Evolutionary conservation across 1,139 yeast genomes (phyloP), one percentile per base, ranked within the genome.

Genomic region (Diutina ranongensis): DNA sequence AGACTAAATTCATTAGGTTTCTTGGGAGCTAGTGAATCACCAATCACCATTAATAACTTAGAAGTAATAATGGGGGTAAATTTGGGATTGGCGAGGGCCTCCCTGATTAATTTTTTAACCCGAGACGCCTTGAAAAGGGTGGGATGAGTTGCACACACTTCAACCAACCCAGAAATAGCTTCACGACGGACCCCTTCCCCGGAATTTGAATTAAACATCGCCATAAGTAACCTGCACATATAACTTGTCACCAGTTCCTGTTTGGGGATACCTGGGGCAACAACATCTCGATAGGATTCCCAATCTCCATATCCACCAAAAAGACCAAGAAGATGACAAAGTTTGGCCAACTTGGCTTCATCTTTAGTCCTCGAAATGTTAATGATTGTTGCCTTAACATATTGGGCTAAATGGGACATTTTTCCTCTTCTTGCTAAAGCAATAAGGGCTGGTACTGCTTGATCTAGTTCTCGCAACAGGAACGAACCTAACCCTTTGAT

Each of bases 171-270:
- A 4, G 22, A 13, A 9, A 35, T 22, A 3, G 40, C 15, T 3
- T 21, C 27, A 12, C 22, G 27, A 13, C 15, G 16, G 7, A 38
- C 42, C 3, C 12, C 21, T 4, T 22, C 31, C 20, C 2, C 10
- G n/a, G n/a, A 9, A 7, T 10, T 7, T 4, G 10, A 12, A 1
- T 27, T n/a, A n/a, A 8, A n/a, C 13, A 25, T 27, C 2, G 42
- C 42, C 18, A 38, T 38, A 8, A 38, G 18, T 2, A 38, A 10
- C 15, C 42, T 31, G 25, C 42, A 38, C 3, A 22, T 15, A 16
- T 15, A 38, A 25, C 42, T 38, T 7, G 28, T 25, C 31, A 38
- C 42, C 42, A 38, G 42, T 25, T 38, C 42, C 13, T 8, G 19
- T 12, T n/a, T 15, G 13, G 42, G 42, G 19, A 25, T 25, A 13